Conservation (phyloP, 2,329 filamentous ascomycete species). For the Xylariaceae sp. region DNA sequence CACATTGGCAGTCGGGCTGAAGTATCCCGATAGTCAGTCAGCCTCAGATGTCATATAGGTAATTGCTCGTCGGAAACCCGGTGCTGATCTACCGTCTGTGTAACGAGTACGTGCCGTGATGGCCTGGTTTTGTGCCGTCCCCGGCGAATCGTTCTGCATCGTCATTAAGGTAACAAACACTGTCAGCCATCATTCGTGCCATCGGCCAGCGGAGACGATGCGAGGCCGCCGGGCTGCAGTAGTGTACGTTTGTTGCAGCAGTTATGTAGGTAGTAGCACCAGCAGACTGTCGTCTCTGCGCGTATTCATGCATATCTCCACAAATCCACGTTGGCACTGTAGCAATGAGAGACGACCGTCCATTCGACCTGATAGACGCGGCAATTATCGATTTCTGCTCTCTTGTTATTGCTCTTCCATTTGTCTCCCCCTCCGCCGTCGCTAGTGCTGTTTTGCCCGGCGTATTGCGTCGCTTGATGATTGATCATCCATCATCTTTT, state of each 20-base stretch:
- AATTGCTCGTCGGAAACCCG: not conserved
- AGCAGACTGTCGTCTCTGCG: too few relatives aligned
- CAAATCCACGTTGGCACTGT: not conserved
- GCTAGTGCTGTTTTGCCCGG: not conserved
- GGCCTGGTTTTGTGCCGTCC: not conserved
- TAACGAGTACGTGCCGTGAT: not conserved
- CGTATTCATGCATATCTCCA: not conserved
- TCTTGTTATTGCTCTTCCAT: too few relatives aligned
- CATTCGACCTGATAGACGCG: not conserved
- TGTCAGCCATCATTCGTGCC: not conserved
- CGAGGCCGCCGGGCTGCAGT: too few relatives aligned
- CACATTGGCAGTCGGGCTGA: not conserved
- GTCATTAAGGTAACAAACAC: too few relatives aligned
- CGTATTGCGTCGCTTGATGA: not conserved
- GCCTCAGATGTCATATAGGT: not conserved
- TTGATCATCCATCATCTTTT: not conserved
- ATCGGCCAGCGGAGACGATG: not conserved
- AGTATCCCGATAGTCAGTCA: not conserved
- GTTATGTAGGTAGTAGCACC: too few relatives aligned
- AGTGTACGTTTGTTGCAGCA: too few relatives aligned
- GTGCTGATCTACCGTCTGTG: not conserved
- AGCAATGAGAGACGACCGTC: not conserved
- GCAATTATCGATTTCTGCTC: too few relatives aligned
- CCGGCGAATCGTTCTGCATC: too few relatives aligned
- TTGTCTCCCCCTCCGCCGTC: too few relatives aligned